Base-by-base conservation (phyloP, 129 eudicot genomes). In the Chrysanthemum lavandulifolium region DNA sequence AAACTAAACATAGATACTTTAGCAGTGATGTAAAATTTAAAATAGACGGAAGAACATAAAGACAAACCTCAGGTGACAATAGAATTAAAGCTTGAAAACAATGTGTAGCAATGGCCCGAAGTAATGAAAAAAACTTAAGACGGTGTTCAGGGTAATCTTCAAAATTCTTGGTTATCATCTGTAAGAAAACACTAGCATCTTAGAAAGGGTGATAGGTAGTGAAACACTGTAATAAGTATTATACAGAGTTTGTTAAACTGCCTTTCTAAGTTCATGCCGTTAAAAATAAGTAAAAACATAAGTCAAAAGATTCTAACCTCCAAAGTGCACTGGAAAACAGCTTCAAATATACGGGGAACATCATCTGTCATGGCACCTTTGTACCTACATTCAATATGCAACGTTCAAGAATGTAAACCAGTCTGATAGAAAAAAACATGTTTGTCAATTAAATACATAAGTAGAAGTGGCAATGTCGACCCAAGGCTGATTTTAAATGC, bases 121-220 rank as follows among this genome's bases (percentile, higher is more conserved):
- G 88, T 69, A 95, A 82, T 6, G 99, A 95, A 64, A 95, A 95
- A 64, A 95, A 95, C 83, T 95, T 95, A 68, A 95, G 92, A 36
- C 99, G 86, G 78, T 95, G 97, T 82, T 95, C 99, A 10, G 99
- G 99, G 80, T 95, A 95, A 82, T 95, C 99, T 81, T 95, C 99
- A 55, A 95, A 95, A 72, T 95, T 95, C 79, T 91, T 95, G 18
- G 99, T 95, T 23, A 95, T 95, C 99, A 95, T 95, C 99, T 95
- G 87, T 57, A 64, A 40, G 50, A n/a, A 65, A 57, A 36, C 40
- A 68, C 13, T 6, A 65, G 18, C 40, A 55, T 23, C 61, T 76
- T 23, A 78, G 59, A 50, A 23, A 27, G 29, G 53, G 49, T 19
- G 4, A 72, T 45, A 13, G 21, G 40, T 21, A 12, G 56, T 9